A percentile compares a stretch with the other conserved stretches of the same genome.
phyloP scores from a whole-genome alignment of 2,329 filamentous ascomycete genomes.

The Neofusicoccum parvum region DNA sequence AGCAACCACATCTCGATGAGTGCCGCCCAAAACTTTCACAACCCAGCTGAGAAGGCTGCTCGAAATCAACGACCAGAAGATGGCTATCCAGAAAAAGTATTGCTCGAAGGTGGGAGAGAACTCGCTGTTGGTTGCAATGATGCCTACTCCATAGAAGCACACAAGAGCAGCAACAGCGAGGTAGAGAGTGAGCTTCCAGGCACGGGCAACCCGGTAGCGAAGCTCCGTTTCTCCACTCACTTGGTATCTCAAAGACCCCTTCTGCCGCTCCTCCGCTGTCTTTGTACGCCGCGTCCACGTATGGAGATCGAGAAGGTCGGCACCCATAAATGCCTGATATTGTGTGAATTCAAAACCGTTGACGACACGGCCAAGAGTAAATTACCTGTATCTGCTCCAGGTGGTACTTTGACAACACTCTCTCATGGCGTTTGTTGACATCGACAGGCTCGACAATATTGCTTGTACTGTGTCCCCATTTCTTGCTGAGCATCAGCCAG shows the following conservation, averaged over 20 bases:
- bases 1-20: background rate
- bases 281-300: too few species aligned
- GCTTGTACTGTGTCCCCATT: too few species aligned
- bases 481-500: too few species aligned
- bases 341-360: too few species aligned
- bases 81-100: constrained; percentile 19
- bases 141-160: constrained; percentile 15
- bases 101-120: background rate
- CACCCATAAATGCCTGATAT: too few species aligned
- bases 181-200: background rate
- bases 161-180: background rate
- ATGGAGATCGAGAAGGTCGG: too few species aligned
- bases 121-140: constrained; percentile 11
- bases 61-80: constrained; percentile 9
- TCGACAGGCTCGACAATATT: too few species aligned
- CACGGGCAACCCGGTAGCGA: background rate
- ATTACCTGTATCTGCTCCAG: too few species aligned
- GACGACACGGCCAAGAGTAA: too few species aligned
- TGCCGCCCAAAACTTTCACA: background rate
- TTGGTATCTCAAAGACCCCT: background rate
- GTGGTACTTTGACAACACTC: too few species aligned
- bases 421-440: too few species aligned
- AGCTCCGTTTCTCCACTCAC: background rate
- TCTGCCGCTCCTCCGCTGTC: too few species aligned
- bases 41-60: constrained; percentile 8